Evolutionary conservation across 352 stramenopile species (phyloP).

Genomic region (Globisporangium perplexum): DNA sequence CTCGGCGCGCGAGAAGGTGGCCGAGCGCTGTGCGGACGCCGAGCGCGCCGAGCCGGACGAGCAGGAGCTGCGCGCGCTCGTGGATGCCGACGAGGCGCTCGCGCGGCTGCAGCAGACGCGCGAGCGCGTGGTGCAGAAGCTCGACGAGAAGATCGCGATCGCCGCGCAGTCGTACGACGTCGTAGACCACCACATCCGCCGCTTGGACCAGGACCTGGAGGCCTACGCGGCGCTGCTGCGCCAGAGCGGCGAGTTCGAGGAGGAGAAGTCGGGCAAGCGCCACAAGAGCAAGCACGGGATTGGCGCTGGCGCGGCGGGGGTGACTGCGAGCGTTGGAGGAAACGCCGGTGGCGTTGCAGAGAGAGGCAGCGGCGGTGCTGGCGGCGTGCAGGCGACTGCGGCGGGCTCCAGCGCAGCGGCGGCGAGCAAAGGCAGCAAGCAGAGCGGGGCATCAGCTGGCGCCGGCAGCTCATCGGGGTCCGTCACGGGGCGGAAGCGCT

Average conservation of each 20-base stretch:
- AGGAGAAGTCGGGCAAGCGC: constrained; percentile 61
- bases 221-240: constrained; percentile 66
- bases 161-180: constrained; percentile 83
- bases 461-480: constrained; percentile 1
- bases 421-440: constrained; percentile 15
- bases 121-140: constrained; percentile 72
- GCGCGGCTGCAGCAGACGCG: constrained; percentile 47
- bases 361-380: not conserved
- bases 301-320: not conserved
- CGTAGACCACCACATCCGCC: constrained; percentile 83
- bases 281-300: constrained; percentile 25
- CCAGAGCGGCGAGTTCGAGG: constrained; percentile 73
- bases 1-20: constrained; percentile 51
- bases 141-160: constrained; percentile 87
- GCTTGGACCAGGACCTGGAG: constrained; percentile 71
- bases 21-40: constrained; percentile 48
- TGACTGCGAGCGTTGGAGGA: not conserved
- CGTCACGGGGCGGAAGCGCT: constrained; percentile 38
- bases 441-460: not conserved
- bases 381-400: not conserved
- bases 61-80: constrained; percentile 55
- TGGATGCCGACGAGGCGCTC: constrained; percentile 48
- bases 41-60: constrained; percentile 48
- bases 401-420: not conserved
- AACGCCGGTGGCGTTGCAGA: not conserved